Base-by-base conservation (phyloP, 2,329 filamentous ascomycete species). In the Ramularia endophylla region DNA sequence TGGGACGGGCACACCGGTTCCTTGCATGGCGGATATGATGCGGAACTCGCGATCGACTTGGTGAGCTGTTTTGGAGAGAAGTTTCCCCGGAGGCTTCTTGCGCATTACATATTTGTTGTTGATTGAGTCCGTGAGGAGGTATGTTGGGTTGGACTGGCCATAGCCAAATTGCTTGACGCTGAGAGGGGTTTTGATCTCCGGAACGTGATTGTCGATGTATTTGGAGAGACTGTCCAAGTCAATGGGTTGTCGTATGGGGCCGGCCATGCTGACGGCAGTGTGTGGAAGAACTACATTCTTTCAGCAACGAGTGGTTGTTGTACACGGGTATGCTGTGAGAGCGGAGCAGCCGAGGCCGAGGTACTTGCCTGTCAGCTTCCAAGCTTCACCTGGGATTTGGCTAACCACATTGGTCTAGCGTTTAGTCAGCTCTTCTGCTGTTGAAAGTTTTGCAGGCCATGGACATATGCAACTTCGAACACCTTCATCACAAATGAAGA, bases 81-180 rank as follows among this genome's bases (percentile, higher is more conserved):
- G 81, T 68, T 83, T 81, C 50, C 92, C 92, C n/a, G 92, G 90
- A 1, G 92, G 92, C 70, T 97, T 97, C 77, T 98, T 97, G 63
- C 92, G 87, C 71, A 97, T 77, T 25, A 98, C 92, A 68, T 83
- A 95, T 60, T 81, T 80, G 53, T 71, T 65, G 38, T 81, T 79
- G 60, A 80, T 73, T 51, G 79, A 73, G 38, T 81, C 81, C 12
- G 81, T 94, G 59, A 97, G 74, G 59, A 90, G 87, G 69, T 97
- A 98, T 2, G 92, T 98, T 32, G 92, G 92, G 63, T 97, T 98
- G 44, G 87, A 95, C 9, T 3, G 27, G 11, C 39, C 25, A 11
- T 5, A 15, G 33, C 48, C 34, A 68, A 89, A 88, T 78, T 95
- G 90, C 70, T 95, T 94, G 53, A 97, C 71, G 33, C 88, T 82